Conservation (phyloP, 164 flowering plant genomes). For the Annona squamosa region DNA sequence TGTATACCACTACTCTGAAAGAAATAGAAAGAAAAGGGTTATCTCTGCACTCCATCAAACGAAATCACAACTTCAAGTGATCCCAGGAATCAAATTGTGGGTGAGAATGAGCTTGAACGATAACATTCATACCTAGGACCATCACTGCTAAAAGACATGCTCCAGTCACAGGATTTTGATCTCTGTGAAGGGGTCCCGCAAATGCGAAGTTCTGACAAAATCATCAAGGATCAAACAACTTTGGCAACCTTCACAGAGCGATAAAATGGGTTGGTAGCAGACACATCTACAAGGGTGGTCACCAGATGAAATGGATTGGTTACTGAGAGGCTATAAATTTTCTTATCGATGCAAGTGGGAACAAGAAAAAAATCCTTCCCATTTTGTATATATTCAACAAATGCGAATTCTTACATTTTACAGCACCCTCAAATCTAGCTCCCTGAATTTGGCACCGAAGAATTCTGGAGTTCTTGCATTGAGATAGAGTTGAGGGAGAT, state of each 20-base stretch:
- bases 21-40: not conserved
- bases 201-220: not conserved
- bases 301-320: not conserved
- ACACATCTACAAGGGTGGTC: not conserved
- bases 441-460: not conserved
- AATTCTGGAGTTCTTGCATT: not conserved
- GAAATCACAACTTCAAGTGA: not conserved
- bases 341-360: no score
- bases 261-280: not conserved
- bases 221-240: no score
- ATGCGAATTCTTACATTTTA: slow-evolving; percentile 4
- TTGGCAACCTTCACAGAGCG: no score
- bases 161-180: not conserved
- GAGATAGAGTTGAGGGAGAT: not conserved
- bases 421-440: slow-evolving; percentile 1
- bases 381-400: no score
- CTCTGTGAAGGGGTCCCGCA: not conserved
- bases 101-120: not conserved
- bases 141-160: not conserved
- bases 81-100: not conserved
- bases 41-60: not conserved
- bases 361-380: no score
- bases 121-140: not conserved
- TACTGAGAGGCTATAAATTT: no score
- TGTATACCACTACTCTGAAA: no score